phyloP scores from a whole-genome alignment of 345 rosid species.

The Cardamine occulta region DNA sequence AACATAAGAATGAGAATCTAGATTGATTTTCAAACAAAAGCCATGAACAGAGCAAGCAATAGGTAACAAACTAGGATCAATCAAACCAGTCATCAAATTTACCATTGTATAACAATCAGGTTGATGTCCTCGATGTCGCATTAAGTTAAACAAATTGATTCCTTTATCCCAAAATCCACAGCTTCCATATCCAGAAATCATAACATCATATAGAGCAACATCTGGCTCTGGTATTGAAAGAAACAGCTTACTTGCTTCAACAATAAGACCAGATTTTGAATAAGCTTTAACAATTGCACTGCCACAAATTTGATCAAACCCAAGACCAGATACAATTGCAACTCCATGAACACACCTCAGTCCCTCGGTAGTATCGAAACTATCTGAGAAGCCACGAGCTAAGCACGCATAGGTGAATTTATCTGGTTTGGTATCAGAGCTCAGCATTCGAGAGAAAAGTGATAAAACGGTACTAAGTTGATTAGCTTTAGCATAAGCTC shows the following conservation, averaged over 20 bases:
- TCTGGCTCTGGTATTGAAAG: slow-evolving; percentile 58
- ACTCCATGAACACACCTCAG: slow-evolving; percentile 65
- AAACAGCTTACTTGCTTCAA: slow-evolving; percentile 66
- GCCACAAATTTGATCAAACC: slow-evolving; percentile 57
- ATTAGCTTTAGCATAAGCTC: slow-evolving; percentile 64
- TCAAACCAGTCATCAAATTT: slow-evolving; percentile 60
- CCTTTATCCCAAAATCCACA: slow-evolving; percentile 59
- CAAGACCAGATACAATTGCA: slow-evolving; percentile 59
- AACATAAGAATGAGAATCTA: slow-evolving; percentile 60
- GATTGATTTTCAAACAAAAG: slow-evolving; percentile 63
- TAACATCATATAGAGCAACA: slow-evolving; percentile 78
- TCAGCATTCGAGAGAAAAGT: slow-evolving; percentile 57
- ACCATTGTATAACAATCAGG: slow-evolving; percentile 81
- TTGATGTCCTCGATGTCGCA: slow-evolving; percentile 51
- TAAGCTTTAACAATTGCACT: slow-evolving; percentile 74
- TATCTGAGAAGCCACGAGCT: slow-evolving; percentile 63
- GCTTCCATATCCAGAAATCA: slow-evolving; percentile 69
- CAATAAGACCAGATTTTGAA: slow-evolving; percentile 56
- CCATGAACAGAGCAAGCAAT: slow-evolving; percentile 72
- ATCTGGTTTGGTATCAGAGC: slow-evolving; percentile 59
- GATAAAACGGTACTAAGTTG: slow-evolving; percentile 44
- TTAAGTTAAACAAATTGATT: slow-evolving; percentile 54
- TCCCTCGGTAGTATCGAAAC: slow-evolving; percentile 47
- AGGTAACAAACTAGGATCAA: slow-evolving; percentile 46
- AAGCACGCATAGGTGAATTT: slow-evolving; percentile 77